Evolutionary conservation across 2,329 filamentous ascomycete species (phyloP).

Genomic region (Triangularia verruculosa): DNA sequence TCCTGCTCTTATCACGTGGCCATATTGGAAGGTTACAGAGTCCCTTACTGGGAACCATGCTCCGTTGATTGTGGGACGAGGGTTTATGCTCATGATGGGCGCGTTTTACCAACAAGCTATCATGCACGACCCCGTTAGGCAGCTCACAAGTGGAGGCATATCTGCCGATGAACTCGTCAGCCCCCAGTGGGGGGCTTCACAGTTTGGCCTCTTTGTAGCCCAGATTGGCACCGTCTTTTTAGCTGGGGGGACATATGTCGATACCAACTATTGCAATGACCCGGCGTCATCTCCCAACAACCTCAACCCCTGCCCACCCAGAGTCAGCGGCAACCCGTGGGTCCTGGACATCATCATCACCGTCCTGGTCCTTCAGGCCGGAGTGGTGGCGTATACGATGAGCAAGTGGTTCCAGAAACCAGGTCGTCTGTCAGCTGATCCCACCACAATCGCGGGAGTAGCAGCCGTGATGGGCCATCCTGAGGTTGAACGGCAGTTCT

Average conservation of each 20-base stretch:
- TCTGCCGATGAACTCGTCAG: slow-evolving; percentile 9
- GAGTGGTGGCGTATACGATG: slow-evolving; percentile 18
- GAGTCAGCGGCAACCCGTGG: slow-evolving; percentile 22
- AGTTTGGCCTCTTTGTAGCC: slow-evolving; percentile 17
- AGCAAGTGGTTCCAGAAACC: slow-evolving; percentile 27
- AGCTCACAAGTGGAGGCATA: slow-evolving; percentile 9
- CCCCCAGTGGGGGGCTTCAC: slow-evolving; percentile 1
- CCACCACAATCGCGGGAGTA: slow-evolving; percentile 26
- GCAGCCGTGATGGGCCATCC: slow-evolving; percentile 28
- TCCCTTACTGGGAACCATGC: slow-evolving; percentile 13
- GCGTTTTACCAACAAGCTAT: slow-evolving; percentile 17
- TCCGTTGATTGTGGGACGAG: slow-evolving; percentile 10
- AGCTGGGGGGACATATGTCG: slow-evolving; percentile 19
- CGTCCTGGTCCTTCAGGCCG: slow-evolving; percentile 15
- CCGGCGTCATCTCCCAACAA: neutral
- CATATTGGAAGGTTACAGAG: slow-evolving; percentile 4
- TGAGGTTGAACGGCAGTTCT: slow-evolving; percentile 24
- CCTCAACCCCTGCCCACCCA: slow-evolving; percentile 22
- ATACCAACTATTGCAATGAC: slow-evolving; percentile 23
- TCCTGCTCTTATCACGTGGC: slow-evolving; percentile 6
- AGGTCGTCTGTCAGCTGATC: slow-evolving; percentile 21
- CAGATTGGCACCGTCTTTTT: slow-evolving; percentile 23
- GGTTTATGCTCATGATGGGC: slow-evolving; percentile 10
- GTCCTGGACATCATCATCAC: slow-evolving; percentile 21
- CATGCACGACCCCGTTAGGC: slow-evolving; percentile 12